phyloP scores from a whole-genome alignment of 345 rosid species.

The Combretum micranthum region DNA sequence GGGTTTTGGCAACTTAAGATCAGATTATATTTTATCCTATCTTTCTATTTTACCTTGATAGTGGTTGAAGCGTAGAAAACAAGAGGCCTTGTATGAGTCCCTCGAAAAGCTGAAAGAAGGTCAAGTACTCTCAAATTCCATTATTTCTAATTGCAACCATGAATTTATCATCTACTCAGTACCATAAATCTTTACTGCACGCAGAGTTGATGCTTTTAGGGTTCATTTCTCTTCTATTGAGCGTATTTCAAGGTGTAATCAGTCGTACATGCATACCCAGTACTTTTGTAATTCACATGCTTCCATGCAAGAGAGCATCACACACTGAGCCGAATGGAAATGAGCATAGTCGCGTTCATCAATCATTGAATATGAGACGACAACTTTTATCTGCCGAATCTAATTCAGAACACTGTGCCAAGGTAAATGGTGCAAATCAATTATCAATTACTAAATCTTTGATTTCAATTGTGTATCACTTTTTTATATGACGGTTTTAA shows the following conservation, averaged over 20 bases:
- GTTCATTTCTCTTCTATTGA: slow-evolving; percentile 73
- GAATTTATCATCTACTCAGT: background rate
- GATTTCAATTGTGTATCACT: too few relatives aligned
- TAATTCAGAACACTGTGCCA: slow-evolving; percentile 22
- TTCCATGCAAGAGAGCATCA: slow-evolving; percentile 51
- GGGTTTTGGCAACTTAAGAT: too few relatives aligned
- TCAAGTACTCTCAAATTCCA: slow-evolving; percentile 8
- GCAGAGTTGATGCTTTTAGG: slow-evolving; percentile 95
- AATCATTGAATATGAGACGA: slow-evolving; percentile 11
- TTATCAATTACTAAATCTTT: too few relatives aligned
- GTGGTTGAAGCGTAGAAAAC: slow-evolving; percentile 40
- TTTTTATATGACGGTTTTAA: too few relatives aligned
- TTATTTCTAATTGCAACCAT: background rate
- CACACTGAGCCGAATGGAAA: slow-evolving; percentile 16
- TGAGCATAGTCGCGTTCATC: slow-evolving; percentile 20
- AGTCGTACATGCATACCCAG: slow-evolving; percentile 54
- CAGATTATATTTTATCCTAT: too few relatives aligned
- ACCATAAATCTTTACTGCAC: background rate
- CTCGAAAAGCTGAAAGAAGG: slow-evolving; percentile 84
- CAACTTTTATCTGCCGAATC: slow-evolving; percentile 18
- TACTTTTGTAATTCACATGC: slow-evolving; percentile 44
- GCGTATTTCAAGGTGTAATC: slow-evolving; percentile 50
- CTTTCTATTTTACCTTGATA: slow-evolving; percentile 4
- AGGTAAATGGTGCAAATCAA: too few relatives aligned
- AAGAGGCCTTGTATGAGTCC: slow-evolving; percentile 62